Base-by-base conservation (phyloP, 2,329 filamentous ascomycete genomes). In the Podosphaera xanthii region DNA sequence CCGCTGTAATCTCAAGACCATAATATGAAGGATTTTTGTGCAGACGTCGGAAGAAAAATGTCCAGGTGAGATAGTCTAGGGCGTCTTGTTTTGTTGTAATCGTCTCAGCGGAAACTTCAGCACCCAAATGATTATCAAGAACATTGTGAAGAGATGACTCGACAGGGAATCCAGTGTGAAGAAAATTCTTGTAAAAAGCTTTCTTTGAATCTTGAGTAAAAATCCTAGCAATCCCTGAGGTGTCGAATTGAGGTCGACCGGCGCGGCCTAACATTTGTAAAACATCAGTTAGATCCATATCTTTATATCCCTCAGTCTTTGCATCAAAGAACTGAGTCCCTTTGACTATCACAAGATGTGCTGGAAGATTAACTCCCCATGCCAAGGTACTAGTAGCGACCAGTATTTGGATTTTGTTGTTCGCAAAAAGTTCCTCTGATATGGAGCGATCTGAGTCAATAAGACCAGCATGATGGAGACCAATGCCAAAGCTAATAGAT, bases 21-120 rank as follows among this genome's bases (percentile, higher is more conserved):
- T 98, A 98, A 73, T 95, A 98, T 0, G 90, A 94, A 1, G 92
- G 92, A 66, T 98, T 98, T 76, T 98, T 98, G 75, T 98, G 92
- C 46, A 98, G 74, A 9, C 92, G 79, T 2, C 94, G 82, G 78
- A 98, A 98, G 79, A 98, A 98, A 75, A 98, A 98, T 0, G 94
- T 98, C 92, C 94, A 98, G 0, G 92, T 98, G 58, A 98, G 74
- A 69, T 98, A 98, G 71, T 98, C 94, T 3, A 98, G 78, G 0
- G 92, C 92, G 72, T 98, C 92, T 71, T 98, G 92, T 71, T 96
- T 96, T 7, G 89, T 94, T 38, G 84, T 76, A 57, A 98, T 87
- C 0, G 92, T 98, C 64, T 87, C 90, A 0, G 92, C 88, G 0
- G 90, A 94, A 4, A 97, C 83, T 72, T 98, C 92, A 61, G 92